Base-by-base conservation (phyloP, 495 filamentous ascomycete species). In the Aeminium ludgeri region DNA sequence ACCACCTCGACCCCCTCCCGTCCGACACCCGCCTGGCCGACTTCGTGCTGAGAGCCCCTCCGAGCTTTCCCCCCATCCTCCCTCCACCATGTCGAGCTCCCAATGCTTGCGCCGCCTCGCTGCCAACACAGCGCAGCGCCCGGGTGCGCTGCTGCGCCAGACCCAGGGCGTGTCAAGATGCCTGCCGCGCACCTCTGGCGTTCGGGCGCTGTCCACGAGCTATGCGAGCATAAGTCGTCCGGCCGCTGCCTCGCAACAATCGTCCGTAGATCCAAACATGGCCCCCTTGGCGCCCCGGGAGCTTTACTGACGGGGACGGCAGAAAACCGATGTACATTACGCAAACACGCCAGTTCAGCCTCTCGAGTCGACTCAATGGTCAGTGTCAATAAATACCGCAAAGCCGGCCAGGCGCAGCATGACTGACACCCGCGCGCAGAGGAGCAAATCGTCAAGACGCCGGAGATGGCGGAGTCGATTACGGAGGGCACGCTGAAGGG, bases 391-490 rank as follows among this genome's bases (percentile, higher is more conserved):
- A n/a, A n/a, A n/a, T n/a, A n/a, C n/a, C n/a, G n/a, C n/a, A n/a
- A n/a, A n/a, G n/a, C n/a, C n/a, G n/a, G n/a, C n/a, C n/a, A n/a
- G n/a, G n/a, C n/a, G n/a, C n/a, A n/a, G 19, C n/a, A 8, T 30
- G 5, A 20, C 38, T 52, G 27, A 45, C 39, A 8, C 3, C 10
- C 17, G 8, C 8, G 16, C 28, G 25, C 30, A 59, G 86, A 83
- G 56, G 83, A 91, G 45, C 76, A 67, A 41, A 63, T 86, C 36
- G 76, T 97, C 59, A 89, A 95, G 64, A 91, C 95, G 52, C 91
- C 89, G 13, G 70, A 86, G 53, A 99, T 99, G 89, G 89, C 89
- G 40, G 89, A 99, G 60, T 99, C 91, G 11, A 96, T 99, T 57
- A 91, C 83, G 30, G 89, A 99, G 61, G 89, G 89, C 40, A 96